A percentile compares a stretch with the other conserved stretches of the same genome.
These are phyloP conservation scores for Leishmania major DNA, from an alignment of 208 protist species.

Conservation along the genomic window DNA sequence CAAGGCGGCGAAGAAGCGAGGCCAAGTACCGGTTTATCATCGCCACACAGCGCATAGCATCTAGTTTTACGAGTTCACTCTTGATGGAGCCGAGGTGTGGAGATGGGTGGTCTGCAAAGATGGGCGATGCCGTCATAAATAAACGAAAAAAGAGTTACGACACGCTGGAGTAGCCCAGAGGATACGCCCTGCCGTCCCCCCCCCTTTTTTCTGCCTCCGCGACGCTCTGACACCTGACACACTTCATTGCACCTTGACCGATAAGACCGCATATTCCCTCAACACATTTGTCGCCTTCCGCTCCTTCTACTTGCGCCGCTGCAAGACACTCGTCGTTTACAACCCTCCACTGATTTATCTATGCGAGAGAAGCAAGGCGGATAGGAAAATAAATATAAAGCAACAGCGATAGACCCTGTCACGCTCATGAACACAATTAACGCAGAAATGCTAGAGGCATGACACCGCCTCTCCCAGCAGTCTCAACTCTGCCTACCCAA, in stretches of 20 bases:
- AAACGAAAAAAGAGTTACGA: neutral
- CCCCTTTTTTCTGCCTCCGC: neutral
- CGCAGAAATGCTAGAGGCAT: neutral
- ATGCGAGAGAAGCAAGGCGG: neutral
- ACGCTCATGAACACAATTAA: neutral
- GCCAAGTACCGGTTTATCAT: neutral
- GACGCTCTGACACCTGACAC: neutral
- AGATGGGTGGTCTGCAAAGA: neutral
- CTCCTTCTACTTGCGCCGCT: neutral
- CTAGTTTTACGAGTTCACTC: neutral
- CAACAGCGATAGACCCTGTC: neutral
- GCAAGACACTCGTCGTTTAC: neutral
- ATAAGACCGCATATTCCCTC: neutral
- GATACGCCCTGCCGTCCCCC: neutral
- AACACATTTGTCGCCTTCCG: neutral
- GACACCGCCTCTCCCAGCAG: neutral
- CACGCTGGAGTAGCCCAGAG: neutral
- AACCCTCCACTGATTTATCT: neutral
- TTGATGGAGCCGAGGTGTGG: neutral
- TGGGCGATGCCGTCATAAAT: neutral
- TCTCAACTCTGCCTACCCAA: neutral
- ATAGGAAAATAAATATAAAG: neutral
- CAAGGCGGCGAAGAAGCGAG: neutral
- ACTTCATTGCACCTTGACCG: neutral
- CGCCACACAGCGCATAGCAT: neutral